These are phyloP conservation scores for Xanthoconium stramineum DNA, from an alignment of 768 basidiomycete genomes.

Conservation along the genomic window DNA sequence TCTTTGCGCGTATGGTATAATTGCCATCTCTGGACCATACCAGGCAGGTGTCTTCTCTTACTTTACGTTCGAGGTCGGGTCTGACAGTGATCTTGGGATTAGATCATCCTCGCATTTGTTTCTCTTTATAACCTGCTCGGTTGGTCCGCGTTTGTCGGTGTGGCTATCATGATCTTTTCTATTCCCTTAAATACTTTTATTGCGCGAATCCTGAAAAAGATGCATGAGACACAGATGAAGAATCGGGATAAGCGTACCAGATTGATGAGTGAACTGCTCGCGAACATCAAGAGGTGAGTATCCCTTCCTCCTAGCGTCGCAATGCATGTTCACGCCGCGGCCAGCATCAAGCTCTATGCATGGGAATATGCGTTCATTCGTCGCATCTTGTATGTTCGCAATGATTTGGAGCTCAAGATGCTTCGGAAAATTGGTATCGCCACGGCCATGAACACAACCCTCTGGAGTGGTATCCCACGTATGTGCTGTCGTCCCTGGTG, in stretches of 20 bases:
- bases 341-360: slow-evolving; percentile 84
- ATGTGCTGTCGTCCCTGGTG: slow-evolving; percentile 2
- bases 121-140: slow-evolving; percentile 88
- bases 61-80: not conserved
- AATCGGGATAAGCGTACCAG: slow-evolving; percentile 80
- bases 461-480: slow-evolving; percentile 70
- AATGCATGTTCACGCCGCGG: not conserved
- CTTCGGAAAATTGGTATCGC: slow-evolving; percentile 78
- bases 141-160: slow-evolving; percentile 88
- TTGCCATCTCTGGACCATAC: slow-evolving; percentile 80
- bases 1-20: slow-evolving; percentile 78
- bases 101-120: slow-evolving; percentile 87
- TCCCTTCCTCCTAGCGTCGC: not conserved
- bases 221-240: slow-evolving; percentile 93
- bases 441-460: slow-evolving; percentile 57
- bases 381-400: slow-evolving; percentile 74
- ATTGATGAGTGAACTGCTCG: slow-evolving; percentile 90
- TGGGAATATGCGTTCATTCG: slow-evolving; percentile 93
- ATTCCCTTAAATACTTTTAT: slow-evolving; percentile 73
- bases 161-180: slow-evolving; percentile 83
- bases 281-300: slow-evolving; percentile 78
- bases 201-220: slow-evolving; percentile 63
- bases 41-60: slow-evolving; percentile 47
- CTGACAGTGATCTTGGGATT: not conserved
- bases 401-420: slow-evolving; percentile 78